Evolutionary conservation across 23 red algal genomes (phyloP).

Genomic region (Gracilaria vermiculophylla): DNA sequence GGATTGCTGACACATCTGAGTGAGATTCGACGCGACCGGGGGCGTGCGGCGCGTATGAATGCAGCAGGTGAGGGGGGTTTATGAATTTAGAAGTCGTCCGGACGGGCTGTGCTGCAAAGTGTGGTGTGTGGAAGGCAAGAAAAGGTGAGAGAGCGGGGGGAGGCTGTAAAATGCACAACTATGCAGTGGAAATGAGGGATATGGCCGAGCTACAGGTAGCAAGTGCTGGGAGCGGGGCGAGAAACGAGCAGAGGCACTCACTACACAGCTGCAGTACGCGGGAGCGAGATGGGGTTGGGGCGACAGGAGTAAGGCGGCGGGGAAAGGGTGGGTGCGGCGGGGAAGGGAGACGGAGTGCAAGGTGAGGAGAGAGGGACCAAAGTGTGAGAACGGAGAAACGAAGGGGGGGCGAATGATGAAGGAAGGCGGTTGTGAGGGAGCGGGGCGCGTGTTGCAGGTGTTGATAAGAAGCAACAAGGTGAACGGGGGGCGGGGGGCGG

Average conservation of each 20-base stretch:
- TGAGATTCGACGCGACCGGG: background rate
- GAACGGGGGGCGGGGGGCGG: background rate
- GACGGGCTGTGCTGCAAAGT: background rate
- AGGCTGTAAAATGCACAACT: background rate
- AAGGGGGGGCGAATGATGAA: background rate
- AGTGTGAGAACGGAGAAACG: background rate
- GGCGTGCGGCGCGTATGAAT: background rate
- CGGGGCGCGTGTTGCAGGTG: background rate
- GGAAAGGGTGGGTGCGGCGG: background rate
- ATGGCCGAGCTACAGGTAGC: background rate
- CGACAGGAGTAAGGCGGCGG: background rate
- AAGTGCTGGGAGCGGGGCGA: no score
- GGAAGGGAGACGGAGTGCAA: background rate
- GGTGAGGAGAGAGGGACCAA: background rate
- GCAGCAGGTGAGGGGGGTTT: background rate
- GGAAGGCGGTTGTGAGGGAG: background rate
- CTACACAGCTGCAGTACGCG: no score
- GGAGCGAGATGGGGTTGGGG: no score
- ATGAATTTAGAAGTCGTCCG: background rate
- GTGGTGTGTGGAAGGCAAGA: background rate
- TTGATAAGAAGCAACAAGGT: conserved; percentile 1
- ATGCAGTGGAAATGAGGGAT: background rate
- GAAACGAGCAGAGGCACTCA: no score
- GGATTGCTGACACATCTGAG: conserved; percentile 23
- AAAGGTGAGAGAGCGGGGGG: background rate